phyloP scores from a whole-genome alignment of 257 asterid species.

The Schizonepeta tenuifolia region DNA sequence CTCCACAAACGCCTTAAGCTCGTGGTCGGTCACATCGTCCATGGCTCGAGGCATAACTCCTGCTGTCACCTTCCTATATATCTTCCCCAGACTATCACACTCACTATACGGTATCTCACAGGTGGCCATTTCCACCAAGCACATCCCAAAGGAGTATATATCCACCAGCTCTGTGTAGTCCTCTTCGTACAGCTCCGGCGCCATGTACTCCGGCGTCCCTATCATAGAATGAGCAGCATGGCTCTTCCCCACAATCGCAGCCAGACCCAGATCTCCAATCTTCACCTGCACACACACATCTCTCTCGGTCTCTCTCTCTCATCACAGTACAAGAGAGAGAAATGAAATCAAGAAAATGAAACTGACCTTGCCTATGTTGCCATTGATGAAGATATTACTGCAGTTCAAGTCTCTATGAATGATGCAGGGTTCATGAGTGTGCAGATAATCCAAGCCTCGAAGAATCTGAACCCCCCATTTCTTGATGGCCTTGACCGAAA shows the following conservation, averaged over 20 bases:
- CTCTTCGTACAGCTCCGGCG: conserved; percentile 55
- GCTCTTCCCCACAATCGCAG: conserved; percentile 47
- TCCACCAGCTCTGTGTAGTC: conserved; percentile 52
- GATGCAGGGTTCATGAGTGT: conserved; percentile 51
- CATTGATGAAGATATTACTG: conserved; percentile 53
- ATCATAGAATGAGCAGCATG: conserved; percentile 50
- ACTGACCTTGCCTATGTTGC: conserved; percentile 49
- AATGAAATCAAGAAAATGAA: no score
- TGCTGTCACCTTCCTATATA: conserved; percentile 50
- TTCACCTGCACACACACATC: conserved; percentile 37
- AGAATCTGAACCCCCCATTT: conserved; percentile 55
- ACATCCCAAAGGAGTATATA: conserved; percentile 58
- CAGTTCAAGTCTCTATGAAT: conserved; percentile 59
- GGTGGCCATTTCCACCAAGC: conserved; percentile 51
- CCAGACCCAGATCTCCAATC: conserved; percentile 54
- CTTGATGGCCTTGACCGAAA: conserved; percentile 49
- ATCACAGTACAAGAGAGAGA: no score
- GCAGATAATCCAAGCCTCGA: conserved; percentile 48
- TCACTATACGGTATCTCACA: conserved; percentile 55
- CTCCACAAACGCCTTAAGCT: conserved; percentile 41
- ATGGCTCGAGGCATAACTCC: conserved; percentile 56
- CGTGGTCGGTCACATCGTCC: conserved; percentile 36
- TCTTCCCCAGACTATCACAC: conserved; percentile 47
- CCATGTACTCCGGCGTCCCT: conserved; percentile 60
- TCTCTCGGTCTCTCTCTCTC: no score